These are phyloP conservation scores for Sarocladium strictum DNA, from an alignment of 2,329 filamentous ascomycete species.

Conservation along the genomic window DNA sequence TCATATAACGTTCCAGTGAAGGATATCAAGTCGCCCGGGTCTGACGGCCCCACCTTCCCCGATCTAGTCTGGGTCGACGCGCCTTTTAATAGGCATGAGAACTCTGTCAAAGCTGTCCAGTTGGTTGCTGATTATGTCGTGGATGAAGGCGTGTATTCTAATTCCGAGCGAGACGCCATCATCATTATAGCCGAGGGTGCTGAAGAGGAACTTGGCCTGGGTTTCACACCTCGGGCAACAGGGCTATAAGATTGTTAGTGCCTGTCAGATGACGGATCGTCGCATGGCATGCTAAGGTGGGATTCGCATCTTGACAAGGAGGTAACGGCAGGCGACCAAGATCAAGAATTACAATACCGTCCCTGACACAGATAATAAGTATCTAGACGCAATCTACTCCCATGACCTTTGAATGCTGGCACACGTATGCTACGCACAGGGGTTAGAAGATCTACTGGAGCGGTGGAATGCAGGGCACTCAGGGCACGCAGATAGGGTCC, in stretches of 20 bases:
- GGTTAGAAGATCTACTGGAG: too few species aligned
- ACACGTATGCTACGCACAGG: too few species aligned
- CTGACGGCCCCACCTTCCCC: conserved; percentile 25
- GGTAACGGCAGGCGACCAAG: too few species aligned
- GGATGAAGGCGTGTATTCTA: conserved; percentile 17
- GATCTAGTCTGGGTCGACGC: conserved; percentile 25
- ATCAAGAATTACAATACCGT: too few species aligned
- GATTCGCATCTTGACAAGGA: too few species aligned
- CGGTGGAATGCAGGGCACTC: too few species aligned
- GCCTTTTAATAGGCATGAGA: conserved; percentile 21
- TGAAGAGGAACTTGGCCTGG: conserved; percentile 18
- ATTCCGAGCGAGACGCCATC: conserved; percentile 18
- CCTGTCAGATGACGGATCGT: too few species aligned
- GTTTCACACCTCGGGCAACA: neutral
- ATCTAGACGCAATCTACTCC: too few species aligned
- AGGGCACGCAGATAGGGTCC: too few species aligned
- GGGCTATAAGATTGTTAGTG: neutral
- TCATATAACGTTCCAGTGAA: conserved; percentile 23
- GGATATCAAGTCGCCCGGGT: conserved; percentile 22
- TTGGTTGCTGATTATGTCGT: conserved; percentile 19
- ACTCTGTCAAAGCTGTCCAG: conserved; percentile 19
- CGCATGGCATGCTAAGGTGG: too few species aligned
- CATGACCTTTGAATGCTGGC: too few species aligned
- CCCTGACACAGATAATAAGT: too few species aligned
- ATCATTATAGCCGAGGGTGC: conserved; percentile 18